phyloP scores from a whole-genome alignment of 345 rosid species.

The Hypericum androsaemum region DNA sequence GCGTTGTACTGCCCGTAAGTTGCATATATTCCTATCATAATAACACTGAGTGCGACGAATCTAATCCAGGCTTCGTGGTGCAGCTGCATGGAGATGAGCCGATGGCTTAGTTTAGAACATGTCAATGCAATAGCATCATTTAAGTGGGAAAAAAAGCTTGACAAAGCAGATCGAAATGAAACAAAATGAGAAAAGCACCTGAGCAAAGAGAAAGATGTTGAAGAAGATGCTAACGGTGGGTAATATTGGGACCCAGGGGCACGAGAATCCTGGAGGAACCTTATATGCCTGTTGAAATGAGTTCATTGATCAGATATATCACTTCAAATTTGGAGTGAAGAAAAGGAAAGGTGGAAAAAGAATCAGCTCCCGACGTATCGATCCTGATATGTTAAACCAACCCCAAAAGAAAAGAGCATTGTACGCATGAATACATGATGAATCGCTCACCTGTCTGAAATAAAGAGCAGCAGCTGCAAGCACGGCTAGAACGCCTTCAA shows the following conservation, averaged over 20 bases:
- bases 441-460: constrained; percentile 58
- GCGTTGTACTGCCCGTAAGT: constrained; percentile 81
- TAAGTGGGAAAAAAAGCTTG: too few relatives aligned
- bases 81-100: constrained; percentile 37
- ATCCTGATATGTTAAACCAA: not conserved
- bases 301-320: too few relatives aligned
- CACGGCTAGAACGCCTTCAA: constrained; percentile 41
- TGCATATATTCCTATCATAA: constrained; percentile 60
- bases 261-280: constrained; percentile 56
- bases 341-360: too few relatives aligned
- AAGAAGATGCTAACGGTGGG: constrained; percentile 79
- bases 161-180: not conserved
- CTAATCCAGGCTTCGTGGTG: constrained; percentile 91
- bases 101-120: too few relatives aligned
- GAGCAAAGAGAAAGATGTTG: constrained; percentile 91
- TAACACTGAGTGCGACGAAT: constrained; percentile 56
- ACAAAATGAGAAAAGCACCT: constrained; percentile 32
- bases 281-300: constrained; percentile 43
- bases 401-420: not conserved
- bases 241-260: constrained; percentile 81
- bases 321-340: too few relatives aligned
- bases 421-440: too few relatives aligned
- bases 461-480: constrained; percentile 50
- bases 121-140: too few relatives aligned
- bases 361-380: too few relatives aligned